Percentiles rank a stretch among this genome's conserved stretches.
phyloP scores from a whole-genome alignment of 106 monocot genomes.

The Dendrobium huoshanense region DNA sequence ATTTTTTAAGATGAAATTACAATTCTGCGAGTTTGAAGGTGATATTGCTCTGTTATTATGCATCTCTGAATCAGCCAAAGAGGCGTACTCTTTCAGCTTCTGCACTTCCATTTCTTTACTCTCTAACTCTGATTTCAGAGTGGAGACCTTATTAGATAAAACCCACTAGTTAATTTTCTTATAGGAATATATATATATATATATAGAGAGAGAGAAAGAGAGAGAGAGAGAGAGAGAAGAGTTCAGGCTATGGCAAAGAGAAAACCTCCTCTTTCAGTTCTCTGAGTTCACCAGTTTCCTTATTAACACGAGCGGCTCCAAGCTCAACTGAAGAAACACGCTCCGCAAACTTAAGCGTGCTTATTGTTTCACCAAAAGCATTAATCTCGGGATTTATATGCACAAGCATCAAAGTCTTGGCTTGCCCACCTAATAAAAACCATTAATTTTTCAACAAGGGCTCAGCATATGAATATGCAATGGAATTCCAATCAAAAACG shows the following conservation, averaged over 20 bases:
- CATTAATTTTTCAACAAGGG: too few species aligned
- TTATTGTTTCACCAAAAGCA: constrained; percentile 76
- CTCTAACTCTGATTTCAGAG: neutral
- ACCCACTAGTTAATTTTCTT: too few species aligned
- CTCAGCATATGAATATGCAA: too few species aligned
- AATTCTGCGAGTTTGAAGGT: too few species aligned
- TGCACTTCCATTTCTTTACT: neutral
- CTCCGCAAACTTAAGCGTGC: constrained; percentile 97
- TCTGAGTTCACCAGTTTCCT: constrained; percentile 70
- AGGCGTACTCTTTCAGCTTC: constrained; percentile 27
- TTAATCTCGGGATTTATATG: constrained; percentile 85
- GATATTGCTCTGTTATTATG: constrained; percentile 5
- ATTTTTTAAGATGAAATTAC: too few species aligned
- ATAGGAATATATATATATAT: too few species aligned
- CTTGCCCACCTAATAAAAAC: constrained; percentile 74
- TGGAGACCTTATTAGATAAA: constrained; percentile 11
- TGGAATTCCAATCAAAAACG: too few species aligned
- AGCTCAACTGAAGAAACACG: constrained; percentile 89
- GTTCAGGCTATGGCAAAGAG: too few species aligned
- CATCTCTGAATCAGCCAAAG: constrained; percentile 23
- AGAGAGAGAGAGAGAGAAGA: too few species aligned
- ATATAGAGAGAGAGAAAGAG: too few species aligned
- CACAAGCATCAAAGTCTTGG: constrained; percentile 99
- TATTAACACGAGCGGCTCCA: constrained; percentile 72
- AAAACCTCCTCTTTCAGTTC: constrained; percentile 84